Conservation (phyloP, 768 basidiomycete genomes). For the Cyclocybe aegerita region DNA sequence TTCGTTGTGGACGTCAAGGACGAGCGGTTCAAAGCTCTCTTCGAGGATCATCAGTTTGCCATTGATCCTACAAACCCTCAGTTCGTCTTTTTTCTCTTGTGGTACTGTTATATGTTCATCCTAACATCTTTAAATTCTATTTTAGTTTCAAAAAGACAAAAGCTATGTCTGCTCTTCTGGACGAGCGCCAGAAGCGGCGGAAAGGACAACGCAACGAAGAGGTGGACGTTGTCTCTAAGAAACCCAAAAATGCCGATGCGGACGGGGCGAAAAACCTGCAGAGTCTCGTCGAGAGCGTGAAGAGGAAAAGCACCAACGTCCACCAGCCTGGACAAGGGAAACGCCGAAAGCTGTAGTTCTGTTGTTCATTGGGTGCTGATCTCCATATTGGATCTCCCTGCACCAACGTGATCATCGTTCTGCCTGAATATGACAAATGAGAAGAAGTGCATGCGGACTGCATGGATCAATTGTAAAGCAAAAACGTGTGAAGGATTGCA, state of each 20-base stretch:
- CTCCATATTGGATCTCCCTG: neutral
- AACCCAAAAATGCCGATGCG: constrained; percentile 8
- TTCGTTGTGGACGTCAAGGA: constrained; percentile 87
- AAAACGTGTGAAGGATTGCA: too few relatives aligned
- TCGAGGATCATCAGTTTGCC: constrained; percentile 89
- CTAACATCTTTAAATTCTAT: constrained; percentile 7
- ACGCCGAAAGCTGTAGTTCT: constrained; percentile 36
- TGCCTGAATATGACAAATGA: too few relatives aligned
- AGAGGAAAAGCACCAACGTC: constrained; percentile 60
- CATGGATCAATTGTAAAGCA: too few relatives aligned
- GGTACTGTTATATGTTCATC: neutral
- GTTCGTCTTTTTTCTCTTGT: constrained; percentile 47
- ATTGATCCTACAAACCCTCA: constrained; percentile 96
- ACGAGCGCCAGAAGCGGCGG: constrained; percentile 77
- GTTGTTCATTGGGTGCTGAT: constrained; percentile 8
- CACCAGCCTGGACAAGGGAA: constrained; percentile 33
- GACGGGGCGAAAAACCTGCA: constrained; percentile 43
- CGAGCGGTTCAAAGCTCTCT: constrained; percentile 81
- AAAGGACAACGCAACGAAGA: constrained; percentile 28
- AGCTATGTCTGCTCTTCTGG: constrained; percentile 80
- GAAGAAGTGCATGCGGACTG: too few relatives aligned
- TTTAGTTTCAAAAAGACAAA: constrained; percentile 90
- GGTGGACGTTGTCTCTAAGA: constrained; percentile 9
- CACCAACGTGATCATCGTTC: too few relatives aligned
- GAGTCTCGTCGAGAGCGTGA: constrained; percentile 82